Percentiles rank a stretch among this genome's conserved stretches.
Conservation (phyloP, 768 basidiomycete species). For the Lentinula guzmanii region DNA sequence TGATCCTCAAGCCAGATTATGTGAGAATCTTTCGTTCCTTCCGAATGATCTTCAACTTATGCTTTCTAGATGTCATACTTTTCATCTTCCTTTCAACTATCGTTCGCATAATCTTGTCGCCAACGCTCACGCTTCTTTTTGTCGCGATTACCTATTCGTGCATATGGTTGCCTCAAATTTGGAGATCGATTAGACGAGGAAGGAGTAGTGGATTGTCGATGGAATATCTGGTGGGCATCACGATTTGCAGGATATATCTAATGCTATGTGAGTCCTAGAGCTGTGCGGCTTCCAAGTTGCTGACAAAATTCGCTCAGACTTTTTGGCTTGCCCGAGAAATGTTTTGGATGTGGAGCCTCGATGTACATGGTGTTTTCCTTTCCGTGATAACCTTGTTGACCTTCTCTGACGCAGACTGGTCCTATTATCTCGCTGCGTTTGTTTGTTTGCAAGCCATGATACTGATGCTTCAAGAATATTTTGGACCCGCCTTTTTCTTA, state of each 20-base stretch:
- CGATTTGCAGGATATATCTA: conserved; percentile 61
- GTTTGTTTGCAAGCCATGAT: conserved; percentile 58
- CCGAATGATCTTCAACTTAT: conserved; percentile 6
- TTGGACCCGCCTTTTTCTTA: conserved; percentile 84
- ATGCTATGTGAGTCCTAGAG: conserved; percentile 58
- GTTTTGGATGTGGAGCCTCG: conserved; percentile 77
- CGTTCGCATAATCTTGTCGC: conserved; percentile 67
- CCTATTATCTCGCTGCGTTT: conserved; percentile 51
- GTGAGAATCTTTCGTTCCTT: conserved; percentile 32
- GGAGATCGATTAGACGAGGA: conserved; percentile 66
- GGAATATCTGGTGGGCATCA: conserved; percentile 76
- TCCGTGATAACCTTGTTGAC: background rate
- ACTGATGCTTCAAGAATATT: conserved; percentile 63
- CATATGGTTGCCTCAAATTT: conserved; percentile 85
- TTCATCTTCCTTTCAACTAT: conserved; percentile 67
- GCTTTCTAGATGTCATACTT: conserved; percentile 51
- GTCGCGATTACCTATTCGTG: conserved; percentile 66
- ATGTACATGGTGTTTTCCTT: conserved; percentile 36
- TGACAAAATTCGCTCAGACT: conserved; percentile 45
- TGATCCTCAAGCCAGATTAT: conserved; percentile 68
- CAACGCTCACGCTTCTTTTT: conserved; percentile 59
- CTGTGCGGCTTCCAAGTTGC: no score
- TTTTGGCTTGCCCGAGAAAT: conserved; percentile 78
- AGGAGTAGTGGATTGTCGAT: conserved; percentile 61
- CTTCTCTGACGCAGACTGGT: conserved; percentile 46